Conservation (phyloP, 73 alveolate genomes). For the Paramecium primaurelia region DNA sequence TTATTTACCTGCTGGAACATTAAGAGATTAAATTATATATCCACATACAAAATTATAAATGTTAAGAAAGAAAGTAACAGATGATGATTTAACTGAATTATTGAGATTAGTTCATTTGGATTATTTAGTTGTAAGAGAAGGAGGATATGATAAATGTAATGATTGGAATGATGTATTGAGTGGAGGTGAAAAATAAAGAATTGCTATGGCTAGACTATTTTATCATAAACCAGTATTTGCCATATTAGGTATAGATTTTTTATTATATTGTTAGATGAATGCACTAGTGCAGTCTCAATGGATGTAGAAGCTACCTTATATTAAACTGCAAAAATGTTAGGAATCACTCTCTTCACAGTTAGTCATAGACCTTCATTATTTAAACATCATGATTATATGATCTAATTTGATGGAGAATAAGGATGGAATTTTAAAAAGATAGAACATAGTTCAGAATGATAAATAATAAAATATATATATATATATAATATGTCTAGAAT, state of each 20-base stretch:
- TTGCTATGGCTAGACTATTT: slow-evolving; percentile 93
- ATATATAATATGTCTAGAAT: neutral
- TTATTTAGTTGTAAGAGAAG: slow-evolving; percentile 80
- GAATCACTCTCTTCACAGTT: slow-evolving; percentile 91
- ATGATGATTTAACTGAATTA: slow-evolving; percentile 68
- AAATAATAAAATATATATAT: neutral
- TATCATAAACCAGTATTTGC: slow-evolving; percentile 92
- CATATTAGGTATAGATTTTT: slow-evolving; percentile 60
- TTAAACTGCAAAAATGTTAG: slow-evolving; percentile 74
- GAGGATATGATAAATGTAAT: slow-evolving; percentile 73
- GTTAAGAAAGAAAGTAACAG: slow-evolving; percentile 52
- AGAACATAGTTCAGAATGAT: slow-evolving; percentile 33
- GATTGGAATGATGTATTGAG: slow-evolving; percentile 91
- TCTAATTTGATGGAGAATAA: slow-evolving; percentile 81
- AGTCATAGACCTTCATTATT: slow-evolving; percentile 85
- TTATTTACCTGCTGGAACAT: slow-evolving; percentile 89
- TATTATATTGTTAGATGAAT: slow-evolving; percentile 70
- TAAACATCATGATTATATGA: slow-evolving; percentile 87
- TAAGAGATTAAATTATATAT: slow-evolving; percentile 88
- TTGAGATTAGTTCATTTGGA: slow-evolving; percentile 76
- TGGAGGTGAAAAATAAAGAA: slow-evolving; percentile 94
- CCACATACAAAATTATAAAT: slow-evolving; percentile 76
- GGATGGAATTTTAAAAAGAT: slow-evolving; percentile 47
- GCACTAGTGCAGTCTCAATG: slow-evolving; percentile 87
- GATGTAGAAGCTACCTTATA: slow-evolving; percentile 87